Conservation (phyloP, 2,329 filamentous ascomycete genomes). For the Cercospora zeina region DNA sequence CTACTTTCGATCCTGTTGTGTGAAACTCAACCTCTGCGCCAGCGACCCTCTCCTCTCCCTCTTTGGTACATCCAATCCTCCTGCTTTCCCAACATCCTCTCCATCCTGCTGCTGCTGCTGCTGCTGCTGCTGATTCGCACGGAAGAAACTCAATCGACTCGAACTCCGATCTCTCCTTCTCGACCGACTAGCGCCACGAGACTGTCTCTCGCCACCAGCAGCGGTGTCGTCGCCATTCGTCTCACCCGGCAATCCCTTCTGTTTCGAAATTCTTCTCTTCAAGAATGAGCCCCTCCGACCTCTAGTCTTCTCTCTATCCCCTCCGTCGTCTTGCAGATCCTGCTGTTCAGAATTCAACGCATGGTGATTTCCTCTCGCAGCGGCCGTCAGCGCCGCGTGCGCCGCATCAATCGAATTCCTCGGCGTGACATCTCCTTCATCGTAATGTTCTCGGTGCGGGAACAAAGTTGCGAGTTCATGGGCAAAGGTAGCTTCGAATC, state of each 20-base stretch:
- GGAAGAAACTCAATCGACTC: constrained; percentile 35
- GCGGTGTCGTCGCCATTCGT: constrained; percentile 23
- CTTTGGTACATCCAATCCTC: background rate
- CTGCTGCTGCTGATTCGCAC: constrained; percentile 14
- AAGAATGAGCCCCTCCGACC: constrained; percentile 31
- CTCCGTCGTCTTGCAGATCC: background rate
- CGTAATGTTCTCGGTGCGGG: constrained; percentile 36
- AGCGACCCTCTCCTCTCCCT: constrained; percentile 44
- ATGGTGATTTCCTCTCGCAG: constrained; percentile 15
- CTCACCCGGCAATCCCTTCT: constrained; percentile 20
- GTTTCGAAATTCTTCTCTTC: constrained; percentile 39
- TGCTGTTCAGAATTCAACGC: constrained; percentile 19
- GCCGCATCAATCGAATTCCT: constrained; percentile 29
- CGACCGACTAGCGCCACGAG: constrained; percentile 26
- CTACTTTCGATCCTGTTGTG: constrained; percentile 41
- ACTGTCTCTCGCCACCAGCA: constrained; percentile 30
- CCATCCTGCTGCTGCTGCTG: constrained; percentile 11
- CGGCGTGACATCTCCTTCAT: constrained; percentile 28
- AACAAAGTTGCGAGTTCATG: constrained; percentile 47
- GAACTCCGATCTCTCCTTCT: constrained; percentile 30
- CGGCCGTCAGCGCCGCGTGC: constrained; percentile 16
- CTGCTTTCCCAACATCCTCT: constrained; percentile 15
- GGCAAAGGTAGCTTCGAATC: constrained; percentile 50
- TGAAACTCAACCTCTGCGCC: constrained; percentile 74
- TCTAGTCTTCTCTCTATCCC: constrained; percentile 16